These are phyloP conservation scores for Paradendryphiella salina DNA, from an alignment of 2,329 filamentous ascomycete species.

Conservation along the genomic window DNA sequence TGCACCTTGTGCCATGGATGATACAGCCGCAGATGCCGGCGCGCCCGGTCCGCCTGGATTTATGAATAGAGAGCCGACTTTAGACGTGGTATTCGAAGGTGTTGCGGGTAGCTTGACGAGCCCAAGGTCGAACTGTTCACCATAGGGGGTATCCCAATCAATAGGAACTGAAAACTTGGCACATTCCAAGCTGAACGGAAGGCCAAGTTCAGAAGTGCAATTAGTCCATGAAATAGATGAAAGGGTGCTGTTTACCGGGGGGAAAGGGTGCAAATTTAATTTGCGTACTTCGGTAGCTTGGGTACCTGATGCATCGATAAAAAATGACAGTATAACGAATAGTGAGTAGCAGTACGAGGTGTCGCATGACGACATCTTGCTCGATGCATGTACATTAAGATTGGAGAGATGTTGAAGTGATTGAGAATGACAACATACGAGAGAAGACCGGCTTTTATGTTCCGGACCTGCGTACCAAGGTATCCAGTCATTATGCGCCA, in stretches of 20 bases:
- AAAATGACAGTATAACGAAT: background rate
- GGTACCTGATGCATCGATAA: background rate
- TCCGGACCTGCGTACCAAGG: background rate
- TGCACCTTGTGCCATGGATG: slow-evolving; percentile 7
- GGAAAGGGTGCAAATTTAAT: background rate
- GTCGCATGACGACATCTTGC: too few species aligned
- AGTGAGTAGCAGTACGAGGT: background rate
- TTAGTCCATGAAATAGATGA: background rate
- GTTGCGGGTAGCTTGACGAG: slow-evolving; percentile 27
- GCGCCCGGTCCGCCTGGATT: slow-evolving; percentile 51
- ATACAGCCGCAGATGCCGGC: slow-evolving; percentile 32
- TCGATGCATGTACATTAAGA: too few species aligned
- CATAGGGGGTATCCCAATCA: slow-evolving; percentile 38
- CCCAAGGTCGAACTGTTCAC: slow-evolving; percentile 34
- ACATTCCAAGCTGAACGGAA: slow-evolving; percentile 20
- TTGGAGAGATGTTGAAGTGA: too few species aligned
- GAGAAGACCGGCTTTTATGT: background rate
- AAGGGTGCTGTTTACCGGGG: slow-evolving; percentile 1
- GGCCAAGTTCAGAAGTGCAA: slow-evolving; percentile 6
- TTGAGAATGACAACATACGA: too few species aligned
- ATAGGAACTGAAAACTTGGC: slow-evolving; percentile 35
- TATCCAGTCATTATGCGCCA: background rate
- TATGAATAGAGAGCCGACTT: slow-evolving; percentile 47
- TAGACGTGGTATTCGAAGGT: slow-evolving; percentile 16
- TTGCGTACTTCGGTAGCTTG: background rate